Evolutionary conservation across 2,329 filamentous ascomycete species (phyloP).

Genomic region (Blastomyces silverae): DNA sequence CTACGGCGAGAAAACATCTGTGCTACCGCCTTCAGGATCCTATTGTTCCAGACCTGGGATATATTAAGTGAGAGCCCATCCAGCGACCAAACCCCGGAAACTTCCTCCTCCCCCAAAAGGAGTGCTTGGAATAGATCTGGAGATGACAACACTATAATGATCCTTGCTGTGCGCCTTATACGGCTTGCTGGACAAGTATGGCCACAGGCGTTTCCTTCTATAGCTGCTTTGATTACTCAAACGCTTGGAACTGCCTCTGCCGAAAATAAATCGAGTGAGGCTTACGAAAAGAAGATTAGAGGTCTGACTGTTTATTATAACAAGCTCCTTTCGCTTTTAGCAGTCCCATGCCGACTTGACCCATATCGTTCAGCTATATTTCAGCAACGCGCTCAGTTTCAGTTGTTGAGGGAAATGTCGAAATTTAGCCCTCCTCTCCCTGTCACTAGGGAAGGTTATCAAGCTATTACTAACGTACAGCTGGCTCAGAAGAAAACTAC

Average conservation of each 20-base stretch:
- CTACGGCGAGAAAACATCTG: slow-evolving; percentile 41
- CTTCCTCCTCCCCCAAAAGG: slow-evolving; percentile 5
- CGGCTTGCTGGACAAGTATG: slow-evolving; percentile 47
- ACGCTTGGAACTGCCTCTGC: slow-evolving; percentile 25
- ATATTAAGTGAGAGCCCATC: not conserved
- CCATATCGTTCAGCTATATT: slow-evolving; percentile 45
- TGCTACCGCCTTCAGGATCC: slow-evolving; percentile 37
- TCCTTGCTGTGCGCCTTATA: slow-evolving; percentile 44
- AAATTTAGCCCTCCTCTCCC: slow-evolving; percentile 47
- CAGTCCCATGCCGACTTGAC: slow-evolving; percentile 42
- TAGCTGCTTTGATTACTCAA: slow-evolving; percentile 37
- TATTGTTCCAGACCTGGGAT: slow-evolving; percentile 38
- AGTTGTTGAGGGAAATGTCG: slow-evolving; percentile 53
- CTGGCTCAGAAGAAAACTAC: slow-evolving; percentile 52
- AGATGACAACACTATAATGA: slow-evolving; percentile 30
- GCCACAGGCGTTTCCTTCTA: slow-evolving; percentile 42
- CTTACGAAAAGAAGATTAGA: slow-evolving; percentile 21
- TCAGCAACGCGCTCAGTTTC: slow-evolving; percentile 54
- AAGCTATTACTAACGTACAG: slow-evolving; percentile 51
- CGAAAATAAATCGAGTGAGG: slow-evolving; percentile 14
- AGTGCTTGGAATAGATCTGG: slow-evolving; percentile 23
- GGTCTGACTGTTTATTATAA: slow-evolving; percentile 45
- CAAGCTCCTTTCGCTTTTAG: slow-evolving; percentile 43
- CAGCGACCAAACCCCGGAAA: not conserved
- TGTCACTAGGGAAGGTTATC: slow-evolving; percentile 53